These are phyloP conservation scores for Clarireedia monteithiana DNA, from an alignment of 2,329 filamentous ascomycete species.

Conservation along the genomic window DNA sequence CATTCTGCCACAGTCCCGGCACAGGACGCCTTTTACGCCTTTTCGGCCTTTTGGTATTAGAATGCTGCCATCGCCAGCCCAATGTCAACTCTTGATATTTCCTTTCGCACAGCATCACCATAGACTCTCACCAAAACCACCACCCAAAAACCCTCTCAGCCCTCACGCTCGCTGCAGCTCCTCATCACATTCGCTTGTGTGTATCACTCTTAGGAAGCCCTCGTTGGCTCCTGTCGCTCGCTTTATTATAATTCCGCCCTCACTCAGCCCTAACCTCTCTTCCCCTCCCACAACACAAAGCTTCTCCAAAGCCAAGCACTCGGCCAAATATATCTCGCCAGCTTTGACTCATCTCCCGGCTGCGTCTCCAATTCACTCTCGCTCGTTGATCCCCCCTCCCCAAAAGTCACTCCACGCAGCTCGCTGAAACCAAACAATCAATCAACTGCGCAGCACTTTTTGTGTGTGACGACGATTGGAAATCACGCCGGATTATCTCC, in stretches of 20 bases:
- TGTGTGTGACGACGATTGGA: constrained; percentile 7
- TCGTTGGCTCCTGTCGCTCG: constrained; percentile 70
- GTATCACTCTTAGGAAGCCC: constrained; percentile 50
- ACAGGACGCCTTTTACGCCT: constrained; percentile 14
- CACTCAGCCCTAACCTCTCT: constrained; percentile 23
- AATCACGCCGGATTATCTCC: constrained; percentile 8
- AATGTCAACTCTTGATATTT: constrained; percentile 10
- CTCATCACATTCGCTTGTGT: constrained; percentile 28
- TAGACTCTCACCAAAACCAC: background rate
- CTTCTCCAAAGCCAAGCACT: constrained; percentile 7
- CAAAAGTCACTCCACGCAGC: too few species aligned
- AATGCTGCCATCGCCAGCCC: constrained; percentile 22
- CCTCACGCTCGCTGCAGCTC: constrained; percentile 12
- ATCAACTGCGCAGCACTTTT: background rate
- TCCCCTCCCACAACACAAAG: constrained; percentile 17
- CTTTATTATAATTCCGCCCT: constrained; percentile 37
- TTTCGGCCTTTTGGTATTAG: constrained; percentile 27
- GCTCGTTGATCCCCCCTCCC: too few species aligned
- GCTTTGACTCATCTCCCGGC: constrained; percentile 15
- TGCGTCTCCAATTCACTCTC: constrained; percentile 6
- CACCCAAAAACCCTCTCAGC: constrained; percentile 1
- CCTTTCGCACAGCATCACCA: constrained; percentile 8
- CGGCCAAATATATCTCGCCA: constrained; percentile 19
- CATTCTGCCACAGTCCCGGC: constrained; percentile 9
- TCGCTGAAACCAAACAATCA: background rate